Evolutionary conservation across 2,329 filamentous ascomycete genomes (phyloP), one percentile per base, ranked within the genome.

Genomic region (Rhexocercosporidium sp.): DNA sequence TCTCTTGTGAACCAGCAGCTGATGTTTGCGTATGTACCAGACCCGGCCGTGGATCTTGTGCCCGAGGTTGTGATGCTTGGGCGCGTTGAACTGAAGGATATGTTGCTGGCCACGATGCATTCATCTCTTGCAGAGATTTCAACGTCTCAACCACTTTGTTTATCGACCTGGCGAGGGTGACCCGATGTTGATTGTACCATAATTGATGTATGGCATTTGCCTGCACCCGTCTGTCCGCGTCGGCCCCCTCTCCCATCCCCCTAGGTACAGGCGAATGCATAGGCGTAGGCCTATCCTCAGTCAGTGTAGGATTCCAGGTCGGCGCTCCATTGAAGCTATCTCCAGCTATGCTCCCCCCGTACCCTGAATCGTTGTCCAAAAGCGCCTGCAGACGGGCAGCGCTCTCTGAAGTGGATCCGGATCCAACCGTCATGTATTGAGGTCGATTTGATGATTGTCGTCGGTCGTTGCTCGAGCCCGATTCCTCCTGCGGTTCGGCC

Each of bases 161-260:
- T 77, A 99, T 97, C 16, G 94, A 92, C 67, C 94, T 91, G 51
- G 89, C 93, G n/a, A 99, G 87, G 37, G 92, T 89, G 6, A 90
- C 92, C 67, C 94, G 90, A 78, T 98, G 97, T 75, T 93, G 89
- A 79, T 98, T 98, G 81, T 97, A 97, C 84, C 92, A 93, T 71
- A 98, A 86, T 81, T 98, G 96, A 76, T 97, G 91, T 59, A 97
- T 89, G 79, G 97, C 93, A 76, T 91, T 92, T 44, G 93, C 90
- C 72, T 95, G 88, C 53, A 86, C 82, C 72, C 87, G 86, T 74
- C 86, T 86, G 76, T 93, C 90, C 71, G 88, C 82, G 61, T 92
- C 89, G 53, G 83, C 82, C 78, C 76, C 70, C 67, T 73, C 74
- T 46, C 66, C 73, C 29, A 68, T 64, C n/a, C 71, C 73, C 54